phyloP scores from a whole-genome alignment of 2,329 filamentous ascomycete species.

The Chaetomiaceae sp. region DNA sequence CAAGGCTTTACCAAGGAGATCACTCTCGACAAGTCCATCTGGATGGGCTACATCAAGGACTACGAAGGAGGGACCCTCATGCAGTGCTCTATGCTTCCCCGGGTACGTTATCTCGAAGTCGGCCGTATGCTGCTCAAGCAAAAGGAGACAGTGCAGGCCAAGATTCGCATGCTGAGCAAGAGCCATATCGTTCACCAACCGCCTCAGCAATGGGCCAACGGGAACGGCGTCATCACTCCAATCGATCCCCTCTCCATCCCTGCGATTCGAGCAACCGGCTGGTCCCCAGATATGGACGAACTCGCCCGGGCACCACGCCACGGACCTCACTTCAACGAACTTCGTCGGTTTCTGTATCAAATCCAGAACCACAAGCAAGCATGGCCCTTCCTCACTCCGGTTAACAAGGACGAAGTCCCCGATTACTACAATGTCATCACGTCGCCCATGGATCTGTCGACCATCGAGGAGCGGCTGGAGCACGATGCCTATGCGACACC shows the following conservation, averaged over 20 bases:
- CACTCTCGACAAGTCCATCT: constrained; percentile 79
- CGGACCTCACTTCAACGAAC: constrained; percentile 91
- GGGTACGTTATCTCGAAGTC: constrained; percentile 87
- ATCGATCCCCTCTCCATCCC: constrained; percentile 85
- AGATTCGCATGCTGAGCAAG: constrained; percentile 86
- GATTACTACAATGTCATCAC: constrained; percentile 99
- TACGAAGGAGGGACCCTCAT: constrained; percentile 99
- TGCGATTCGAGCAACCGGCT: constrained; percentile 86
- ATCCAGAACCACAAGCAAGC: constrained; percentile 89
- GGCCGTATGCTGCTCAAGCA: constrained; percentile 95
- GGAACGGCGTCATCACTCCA: constrained; percentile 57
- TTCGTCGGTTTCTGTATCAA: constrained; percentile 88
- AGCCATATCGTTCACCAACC: constrained; percentile 83
- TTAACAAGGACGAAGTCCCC: constrained; percentile 89
- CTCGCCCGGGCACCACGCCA: constrained; percentile 90
- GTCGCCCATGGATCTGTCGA: constrained; percentile 92
- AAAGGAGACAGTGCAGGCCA: constrained; percentile 90
- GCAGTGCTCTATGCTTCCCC: constrained; percentile 97
- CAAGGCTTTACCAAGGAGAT: constrained; percentile 99
- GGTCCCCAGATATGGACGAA: constrained; percentile 97
- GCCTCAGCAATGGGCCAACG: constrained; percentile 77
- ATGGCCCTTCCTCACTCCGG: constrained; percentile 91
- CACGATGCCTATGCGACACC: constrained; percentile 84
- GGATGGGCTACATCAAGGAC: constrained; percentile 99
- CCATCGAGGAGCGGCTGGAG: constrained; percentile 92